Percentiles rank a stretch among this genome's conserved stretches.
These are phyloP conservation scores for Dictyostelium purpureum DNA, from an alignment of 78 protist genomes.

Conservation along the genomic window DNA sequence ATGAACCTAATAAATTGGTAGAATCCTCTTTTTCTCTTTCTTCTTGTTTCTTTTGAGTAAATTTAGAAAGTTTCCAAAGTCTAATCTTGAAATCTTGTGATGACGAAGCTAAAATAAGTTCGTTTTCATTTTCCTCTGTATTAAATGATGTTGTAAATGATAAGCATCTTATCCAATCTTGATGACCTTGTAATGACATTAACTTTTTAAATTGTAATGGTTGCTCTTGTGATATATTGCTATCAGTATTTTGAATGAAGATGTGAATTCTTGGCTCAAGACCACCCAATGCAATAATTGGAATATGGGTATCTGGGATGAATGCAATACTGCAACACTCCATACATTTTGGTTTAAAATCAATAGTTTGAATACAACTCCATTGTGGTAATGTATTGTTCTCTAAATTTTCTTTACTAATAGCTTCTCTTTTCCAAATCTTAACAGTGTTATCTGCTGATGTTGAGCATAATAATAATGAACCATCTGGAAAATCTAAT, in stretches of 20 bases:
- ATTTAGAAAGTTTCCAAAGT: slow-evolving; percentile 51
- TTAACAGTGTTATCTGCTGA: slow-evolving; percentile 66
- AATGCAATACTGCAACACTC: slow-evolving; percentile 46
- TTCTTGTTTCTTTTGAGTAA: not conserved
- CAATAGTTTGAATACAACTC: slow-evolving; percentile 45
- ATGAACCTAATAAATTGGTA: not conserved
- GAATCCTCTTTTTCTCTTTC: not conserved
- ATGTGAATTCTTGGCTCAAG: slow-evolving; percentile 69
- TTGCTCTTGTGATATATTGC: not conserved
- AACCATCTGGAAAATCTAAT: slow-evolving; percentile 39
- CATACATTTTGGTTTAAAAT: slow-evolving; percentile 74
- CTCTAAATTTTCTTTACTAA: not conserved
- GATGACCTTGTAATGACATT: slow-evolving; percentile 79
- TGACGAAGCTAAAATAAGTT: slow-evolving; percentile 64
- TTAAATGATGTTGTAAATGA: not conserved
- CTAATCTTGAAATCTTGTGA: slow-evolving; percentile 77
- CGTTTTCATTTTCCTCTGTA: not conserved
- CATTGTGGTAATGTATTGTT: not conserved
- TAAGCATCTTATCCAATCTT: slow-evolving; percentile 75
- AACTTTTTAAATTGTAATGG: slow-evolving; percentile 24
- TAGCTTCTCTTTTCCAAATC: slow-evolving; percentile 44
- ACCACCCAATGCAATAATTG: slow-evolving; percentile 72
- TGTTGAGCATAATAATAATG: slow-evolving; percentile 64
- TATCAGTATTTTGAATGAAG: slow-evolving; percentile 19
- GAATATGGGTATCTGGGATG: slow-evolving; percentile 52